Evolutionary conservation across 306 rosid species (phyloP), one percentile per base, ranked within the genome.

Genomic region (Trifolium pratense): DNA sequence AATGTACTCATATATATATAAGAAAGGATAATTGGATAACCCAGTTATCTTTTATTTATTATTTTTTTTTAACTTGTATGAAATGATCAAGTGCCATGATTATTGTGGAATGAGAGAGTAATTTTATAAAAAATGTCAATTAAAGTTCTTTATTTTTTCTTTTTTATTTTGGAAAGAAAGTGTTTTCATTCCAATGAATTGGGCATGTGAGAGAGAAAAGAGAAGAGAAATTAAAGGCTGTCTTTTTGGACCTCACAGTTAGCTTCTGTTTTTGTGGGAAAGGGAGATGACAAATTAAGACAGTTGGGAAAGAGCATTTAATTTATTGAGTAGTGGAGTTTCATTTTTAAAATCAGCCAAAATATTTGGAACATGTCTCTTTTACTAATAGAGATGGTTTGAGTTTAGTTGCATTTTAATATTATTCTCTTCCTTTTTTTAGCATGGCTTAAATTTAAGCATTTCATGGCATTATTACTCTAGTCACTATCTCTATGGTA

Each of bases 271-370:
- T 59, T 55, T 76, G 65, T 16, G 65, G 74, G 81, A 17, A 20
- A 66, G 68, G 62, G 70, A 32, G 45, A 58, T 48, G 58, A 43
- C 48, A 71, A 75, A 69, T 67, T 53, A 49, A 80, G 65, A 66
- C 71, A 18, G 82, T 74, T 83, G 77, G 80, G 63, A 63, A 80
- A 74, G 45, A 36, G 73, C 32, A 68, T 78, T 75, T 75, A 52
- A 31, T 65, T 48, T 77, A 57, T 70, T 73, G 71, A 81, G 7
- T 71, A 11, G 79, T 49, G 17, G 29, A 76, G 52, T 79, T 67
- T 32, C 48, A 75, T 58, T 60, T 76, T 78, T 9, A 81, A 79
- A 77, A 70, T 80, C 51, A 37, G 68, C 85, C 82, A 60, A 14
- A 67, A 11, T 55, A 34, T 66, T 17, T 68, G 76, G 61, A 73